These are phyloP conservation scores for Suhomyces faveliae DNA, from an alignment of 805 yeast genomes.

Conservation along the genomic window DNA sequence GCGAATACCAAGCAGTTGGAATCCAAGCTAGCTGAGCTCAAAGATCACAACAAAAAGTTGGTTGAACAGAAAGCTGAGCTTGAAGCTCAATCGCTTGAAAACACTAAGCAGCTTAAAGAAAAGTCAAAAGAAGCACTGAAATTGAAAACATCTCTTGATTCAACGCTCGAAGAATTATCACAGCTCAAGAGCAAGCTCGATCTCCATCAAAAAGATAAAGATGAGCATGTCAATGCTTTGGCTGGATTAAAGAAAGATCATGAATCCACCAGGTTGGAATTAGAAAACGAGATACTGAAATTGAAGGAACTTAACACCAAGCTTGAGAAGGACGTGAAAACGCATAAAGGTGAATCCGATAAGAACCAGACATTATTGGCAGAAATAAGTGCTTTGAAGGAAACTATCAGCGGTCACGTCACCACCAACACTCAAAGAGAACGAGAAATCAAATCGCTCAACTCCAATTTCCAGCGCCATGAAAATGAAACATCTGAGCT, in stretches of 20 bases:
- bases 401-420: conserved; percentile 11
- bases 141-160: conserved; percentile 10
- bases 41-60: conserved; percentile 30
- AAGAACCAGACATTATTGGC: conserved; percentile 11
- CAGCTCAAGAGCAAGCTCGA: conserved; percentile 9
- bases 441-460: conserved; percentile 14
- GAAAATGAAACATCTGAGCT: conserved; percentile 14
- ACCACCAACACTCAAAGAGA: conserved; percentile 11
- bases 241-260: conserved; percentile 11
- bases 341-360: conserved; percentile 7
- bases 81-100: conserved; percentile 21
- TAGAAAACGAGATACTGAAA: conserved; percentile 7
- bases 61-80: conserved; percentile 31
- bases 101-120: conserved; percentile 8
- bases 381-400: conserved; percentile 14
- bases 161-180: conserved; percentile 1
- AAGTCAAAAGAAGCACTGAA: conserved; percentile 9
- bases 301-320: conserved; percentile 10
- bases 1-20: conserved; percentile 28
- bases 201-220: conserved; percentile 10
- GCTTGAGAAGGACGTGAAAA: conserved; percentile 11
- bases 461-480: conserved; percentile 10
- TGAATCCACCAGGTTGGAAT: conserved; percentile 1
- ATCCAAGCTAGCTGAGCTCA: conserved; percentile 28
- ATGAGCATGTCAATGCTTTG: conserved; percentile 8